A percentile compares a stretch with the other conserved stretches of the same genome.
Conservation (phyloP, 148 eudicot genomes). For the Amaranthus hypochondriacus region DNA sequence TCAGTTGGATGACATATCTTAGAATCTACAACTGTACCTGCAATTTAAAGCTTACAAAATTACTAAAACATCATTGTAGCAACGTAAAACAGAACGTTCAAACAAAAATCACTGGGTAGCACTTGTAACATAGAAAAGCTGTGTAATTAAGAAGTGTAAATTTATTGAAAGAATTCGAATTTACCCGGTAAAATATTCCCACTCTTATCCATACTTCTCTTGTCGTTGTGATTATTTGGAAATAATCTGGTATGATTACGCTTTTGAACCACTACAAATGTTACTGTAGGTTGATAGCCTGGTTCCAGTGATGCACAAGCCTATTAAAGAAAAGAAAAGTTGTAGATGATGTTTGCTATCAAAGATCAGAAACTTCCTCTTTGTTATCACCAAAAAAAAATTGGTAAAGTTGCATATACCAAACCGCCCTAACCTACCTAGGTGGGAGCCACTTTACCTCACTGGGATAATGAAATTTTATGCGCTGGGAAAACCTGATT, state of each 20-base stretch:
- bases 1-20: constrained; percentile 84
- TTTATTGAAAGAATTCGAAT: not conserved
- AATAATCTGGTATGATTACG: constrained; percentile 89
- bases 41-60: constrained; percentile 5
- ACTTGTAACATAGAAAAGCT: not conserved
- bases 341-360: too few relatives aligned
- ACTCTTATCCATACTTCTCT: constrained; percentile 60
- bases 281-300: constrained; percentile 79
- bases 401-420: too few relatives aligned
- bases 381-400: too few relatives aligned
- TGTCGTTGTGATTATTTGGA: constrained; percentile 71
- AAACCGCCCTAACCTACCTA: too few relatives aligned
- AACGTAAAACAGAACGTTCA: not conserved
- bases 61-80: not conserved
- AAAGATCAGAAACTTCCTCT: too few relatives aligned
- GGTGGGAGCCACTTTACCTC: too few relatives aligned
- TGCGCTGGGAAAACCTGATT: not conserved
- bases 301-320: constrained; percentile 89
- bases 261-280: constrained; percentile 88
- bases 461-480: not conserved
- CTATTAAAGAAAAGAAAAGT: constrained; percentile 33
- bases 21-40: constrained; percentile 77
- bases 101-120: not conserved
- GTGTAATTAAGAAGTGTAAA: not conserved
- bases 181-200: constrained; percentile 88